Evolutionary conservation across 2,329 filamentous ascomycete genomes (phyloP).

Genomic region (Fusarium humuli): DNA sequence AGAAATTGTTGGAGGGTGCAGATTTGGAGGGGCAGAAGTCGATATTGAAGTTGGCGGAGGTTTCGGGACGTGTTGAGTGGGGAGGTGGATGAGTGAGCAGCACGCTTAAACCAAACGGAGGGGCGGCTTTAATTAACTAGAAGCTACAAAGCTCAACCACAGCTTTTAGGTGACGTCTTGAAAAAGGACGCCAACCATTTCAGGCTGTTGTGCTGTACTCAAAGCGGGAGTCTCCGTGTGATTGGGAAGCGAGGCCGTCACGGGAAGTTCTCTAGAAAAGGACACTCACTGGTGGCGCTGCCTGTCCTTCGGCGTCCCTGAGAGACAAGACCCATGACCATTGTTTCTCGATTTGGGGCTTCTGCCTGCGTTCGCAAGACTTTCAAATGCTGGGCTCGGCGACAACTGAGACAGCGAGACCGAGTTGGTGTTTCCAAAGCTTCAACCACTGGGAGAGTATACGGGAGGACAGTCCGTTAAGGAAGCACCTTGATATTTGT

Average conservation of each 20-base stretch:
- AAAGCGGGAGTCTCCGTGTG: constrained; percentile 2
- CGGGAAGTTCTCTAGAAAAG: constrained; percentile 14
- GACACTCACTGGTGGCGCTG: constrained; percentile 45
- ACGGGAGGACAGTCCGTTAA: constrained; percentile 6
- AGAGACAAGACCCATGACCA: constrained; percentile 52
- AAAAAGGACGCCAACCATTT: constrained; percentile 11
- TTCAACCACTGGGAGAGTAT: neutral
- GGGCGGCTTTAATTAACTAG: constrained; percentile 26
- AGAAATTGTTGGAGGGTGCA: constrained; percentile 34
- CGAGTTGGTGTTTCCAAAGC: constrained; percentile 4
- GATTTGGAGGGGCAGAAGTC: constrained; percentile 25
- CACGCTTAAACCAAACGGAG: constrained; percentile 37
- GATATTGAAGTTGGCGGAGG: constrained; percentile 36
- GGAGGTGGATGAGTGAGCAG: constrained; percentile 41
- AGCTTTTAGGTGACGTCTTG: constrained; percentile 22
- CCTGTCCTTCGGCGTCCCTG: constrained; percentile 49
- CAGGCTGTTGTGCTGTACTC: constrained; percentile 1
- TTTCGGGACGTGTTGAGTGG: constrained; percentile 42
- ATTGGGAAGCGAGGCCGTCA: constrained; percentile 5
- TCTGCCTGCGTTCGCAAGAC: constrained; percentile 20
- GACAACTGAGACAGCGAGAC: neutral
- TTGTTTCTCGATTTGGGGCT: constrained; percentile 29
- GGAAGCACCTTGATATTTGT: constrained; percentile 26
- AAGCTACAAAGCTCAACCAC: constrained; percentile 30
- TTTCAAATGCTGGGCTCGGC: neutral